Percentiles rank a stretch among this genome's conserved stretches.
phyloP scores from a whole-genome alignment of 2,329 filamentous ascomycete species.

The Curvularia sp. region DNA sequence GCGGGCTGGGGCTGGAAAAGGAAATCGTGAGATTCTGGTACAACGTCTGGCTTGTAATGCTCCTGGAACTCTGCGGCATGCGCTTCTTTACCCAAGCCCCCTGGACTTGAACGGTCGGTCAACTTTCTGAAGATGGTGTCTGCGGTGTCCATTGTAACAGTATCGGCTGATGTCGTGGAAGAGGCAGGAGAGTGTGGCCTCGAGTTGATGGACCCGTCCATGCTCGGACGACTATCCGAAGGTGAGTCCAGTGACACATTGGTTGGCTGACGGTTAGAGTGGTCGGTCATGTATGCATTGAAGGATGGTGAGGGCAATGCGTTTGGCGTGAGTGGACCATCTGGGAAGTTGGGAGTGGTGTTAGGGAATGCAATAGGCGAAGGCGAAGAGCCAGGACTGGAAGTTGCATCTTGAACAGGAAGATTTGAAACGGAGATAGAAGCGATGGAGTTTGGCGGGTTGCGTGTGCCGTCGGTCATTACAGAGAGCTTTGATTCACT shows the following conservation, averaged over 20 bases:
- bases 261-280: conserved; percentile 12
- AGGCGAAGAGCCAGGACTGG: conserved; percentile 22
- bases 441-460: conserved; percentile 42
- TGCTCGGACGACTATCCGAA: conserved; percentile 13
- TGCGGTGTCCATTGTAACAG: conserved; percentile 35
- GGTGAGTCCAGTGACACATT: conserved; percentile 13
- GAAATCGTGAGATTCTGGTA: conserved; percentile 42
- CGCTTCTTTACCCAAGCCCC: conserved; percentile 26
- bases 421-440: conserved; percentile 29
- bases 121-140: conserved; percentile 39
- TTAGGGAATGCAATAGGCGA: conserved; percentile 38
- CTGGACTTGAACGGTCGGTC: conserved; percentile 31
- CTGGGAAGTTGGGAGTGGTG: conserved; percentile 39
- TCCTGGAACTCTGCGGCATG: conserved; percentile 21
- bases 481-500: conserved; percentile 35
- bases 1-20: conserved; percentile 29
- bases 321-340: conserved; percentile 24
- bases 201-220: conserved; percentile 16
- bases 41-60: conserved; percentile 17
- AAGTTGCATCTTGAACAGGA: conserved; percentile 11
- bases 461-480: conserved; percentile 34
- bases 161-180: conserved; percentile 30
- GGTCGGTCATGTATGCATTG: conserved; percentile 2
- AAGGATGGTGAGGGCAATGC: conserved; percentile 1
- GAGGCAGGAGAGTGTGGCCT: conserved; percentile 34